Base-by-base conservation (phyloP, 345 rosid species). In the Acer yangbiense region DNA sequence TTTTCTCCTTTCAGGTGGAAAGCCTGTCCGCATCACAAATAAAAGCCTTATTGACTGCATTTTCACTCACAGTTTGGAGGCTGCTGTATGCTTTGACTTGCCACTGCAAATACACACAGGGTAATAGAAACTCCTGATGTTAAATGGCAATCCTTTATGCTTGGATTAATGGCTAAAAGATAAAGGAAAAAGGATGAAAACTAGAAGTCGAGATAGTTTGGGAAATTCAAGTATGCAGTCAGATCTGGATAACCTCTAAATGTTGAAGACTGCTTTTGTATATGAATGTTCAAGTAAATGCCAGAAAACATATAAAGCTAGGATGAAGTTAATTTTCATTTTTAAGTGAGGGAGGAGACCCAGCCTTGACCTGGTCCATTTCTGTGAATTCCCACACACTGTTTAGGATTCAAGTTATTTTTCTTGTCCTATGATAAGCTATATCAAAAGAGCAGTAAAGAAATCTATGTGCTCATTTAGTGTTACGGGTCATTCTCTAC, bases 61-160 rank as follows among this genome's bases (percentile, higher is more conserved):
- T 78, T 86, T 96, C 82, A 81, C 88, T 0, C 77, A 35, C 17
- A 86, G 91, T 88, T 82, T 92, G 91, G 93, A 88, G 86, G 75
- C 89, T 61, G 94, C 97, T 66, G 65, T 70, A 58, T 63, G 65
- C 73, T 84, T 84, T 72, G 89, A 90, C 90, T 80, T 96, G 88
- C 98, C 99, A 43, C 70, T 96, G 79, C 98, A 96, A 83, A 91
- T 96, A 88, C 98, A 96, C 86, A 91, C 98, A 48, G 99, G 98
- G 99, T 96, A 91, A 87, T 68, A 43, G 27, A 44, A 75, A 79
- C 21, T 54, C 73, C 71, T 73, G 8, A 18, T 52, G 50, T 75
- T 68, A 68, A 71, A 65, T 76, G 50, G 58, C 41, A 77, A n/a
- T 12, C 20, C 13, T 1, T 74, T 71, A 55, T 60, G 61, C 72